Base-by-base conservation (phyloP, 768 basidiomycete genomes). In the Mycena albidolilacea region DNA sequence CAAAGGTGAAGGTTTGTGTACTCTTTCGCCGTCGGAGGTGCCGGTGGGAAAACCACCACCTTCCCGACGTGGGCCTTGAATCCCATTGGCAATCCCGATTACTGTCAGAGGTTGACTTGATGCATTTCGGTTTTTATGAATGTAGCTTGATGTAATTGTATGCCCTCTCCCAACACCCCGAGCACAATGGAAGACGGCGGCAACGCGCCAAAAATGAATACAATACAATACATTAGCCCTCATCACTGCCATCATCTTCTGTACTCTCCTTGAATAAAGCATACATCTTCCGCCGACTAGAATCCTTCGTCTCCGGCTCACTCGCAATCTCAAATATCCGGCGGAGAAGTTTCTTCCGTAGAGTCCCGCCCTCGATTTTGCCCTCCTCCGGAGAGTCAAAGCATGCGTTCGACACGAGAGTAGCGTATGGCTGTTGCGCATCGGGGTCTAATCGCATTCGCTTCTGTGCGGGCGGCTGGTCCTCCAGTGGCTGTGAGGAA, bases 251-350 rank as follows among this genome's bases (percentile, higher is more conserved):
- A 23, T 81, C 84, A 21, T 88, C 89, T 30, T 89, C 89, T 44
- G 84, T 86, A 59, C 84, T 85, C 43, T 88, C 89, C 81, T 92
- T 93, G 90, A 95, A 97, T 37, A 96, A 81, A 7, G 87, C 87
- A 79, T 97, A 97, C 83, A 98, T 87, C 84, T 90, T 95, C 81
- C 94, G 85, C 76, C 97, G 88, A 81, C 93, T 96, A 7, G 90
- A 84, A 76, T 95, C 94, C 77, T 90, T 88, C 50, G 94, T 92
- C n/a, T 92, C 90, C 71, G 90, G 85, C 46, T 89, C 85, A 77
- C 94, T 92, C 43, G 96, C 96, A 41, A 90, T 82, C 19, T 92
- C 88, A 78, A 97, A 97, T 55, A 97, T 75, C 52, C 81, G 84
- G 75, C 87, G 84, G 70, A 96, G 81, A 10, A 97, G 74, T 59